These are phyloP conservation scores for Nakazawaea populi DNA, from an alignment of 805 yeast species.

Conservation along the genomic window DNA sequence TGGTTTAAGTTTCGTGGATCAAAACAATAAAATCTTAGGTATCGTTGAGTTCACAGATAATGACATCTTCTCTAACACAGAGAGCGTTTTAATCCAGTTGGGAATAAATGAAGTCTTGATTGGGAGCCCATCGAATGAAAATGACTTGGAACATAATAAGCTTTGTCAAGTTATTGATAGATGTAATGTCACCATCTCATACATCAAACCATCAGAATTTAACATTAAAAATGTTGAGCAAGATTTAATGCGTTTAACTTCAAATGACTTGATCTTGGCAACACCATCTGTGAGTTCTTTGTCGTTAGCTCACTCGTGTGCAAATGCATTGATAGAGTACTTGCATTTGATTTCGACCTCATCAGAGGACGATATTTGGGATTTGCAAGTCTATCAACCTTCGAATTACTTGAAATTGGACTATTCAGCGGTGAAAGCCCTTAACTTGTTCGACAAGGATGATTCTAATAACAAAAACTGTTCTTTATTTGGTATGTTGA, in stretches of 20 bases:
- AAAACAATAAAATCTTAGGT: constrained; percentile 60
- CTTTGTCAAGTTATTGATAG: constrained; percentile 68
- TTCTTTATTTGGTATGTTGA: constrained; percentile 77
- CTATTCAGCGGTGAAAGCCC: constrained; percentile 81
- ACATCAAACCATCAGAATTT: constrained; percentile 52
- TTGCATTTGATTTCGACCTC: constrained; percentile 57
- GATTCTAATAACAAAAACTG: constrained; percentile 35
- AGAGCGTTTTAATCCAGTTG: constrained; percentile 78
- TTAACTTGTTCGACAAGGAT: constrained; percentile 63
- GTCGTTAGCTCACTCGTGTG: constrained; percentile 50
- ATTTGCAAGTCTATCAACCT: constrained; percentile 62
- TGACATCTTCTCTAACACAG: constrained; percentile 81
- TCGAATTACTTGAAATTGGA: constrained; percentile 86
- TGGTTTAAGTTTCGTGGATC: constrained; percentile 79
- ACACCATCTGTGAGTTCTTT: constrained; percentile 48
- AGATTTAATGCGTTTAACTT: constrained; percentile 69
- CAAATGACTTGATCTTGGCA: constrained; percentile 46
- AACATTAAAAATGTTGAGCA: constrained; percentile 64
- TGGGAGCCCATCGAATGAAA: constrained; percentile 27
- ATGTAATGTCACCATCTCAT: constrained; percentile 69
- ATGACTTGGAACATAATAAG: constrained; percentile 56
- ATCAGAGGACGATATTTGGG: constrained; percentile 46
- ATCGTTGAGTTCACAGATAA: constrained; percentile 80
- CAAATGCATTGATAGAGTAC: constrained; percentile 65
- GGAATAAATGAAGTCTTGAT: constrained; percentile 84